Percentiles rank a stretch among this genome's conserved stretches.
These are phyloP conservation scores for Dioscorea zingiberensis DNA, from an alignment of 106 monocot genomes.

Conservation along the genomic window DNA sequence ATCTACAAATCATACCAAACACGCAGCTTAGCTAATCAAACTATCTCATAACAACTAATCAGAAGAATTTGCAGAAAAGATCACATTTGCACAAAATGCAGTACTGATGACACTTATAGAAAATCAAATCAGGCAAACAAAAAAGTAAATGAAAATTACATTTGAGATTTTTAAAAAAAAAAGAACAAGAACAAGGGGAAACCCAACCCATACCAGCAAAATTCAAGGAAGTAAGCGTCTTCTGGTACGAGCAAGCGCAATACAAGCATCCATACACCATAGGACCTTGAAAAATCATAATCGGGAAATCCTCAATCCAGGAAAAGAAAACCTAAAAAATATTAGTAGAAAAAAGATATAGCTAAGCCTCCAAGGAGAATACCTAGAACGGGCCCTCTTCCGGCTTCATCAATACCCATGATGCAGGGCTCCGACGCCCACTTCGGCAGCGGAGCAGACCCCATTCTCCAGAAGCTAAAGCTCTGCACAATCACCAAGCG, in stretches of 20 bases:
- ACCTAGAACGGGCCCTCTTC: constrained; percentile 96
- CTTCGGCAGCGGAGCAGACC: constrained; percentile 27
- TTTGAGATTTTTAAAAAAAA: no score
- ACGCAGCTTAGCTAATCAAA: no score
- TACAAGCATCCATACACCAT: constrained; percentile 99
- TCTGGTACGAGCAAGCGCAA: constrained; percentile 67
- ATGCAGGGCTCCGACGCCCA: constrained; percentile 90
- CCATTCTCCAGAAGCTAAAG: constrained; percentile 11
- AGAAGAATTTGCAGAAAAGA: no score
- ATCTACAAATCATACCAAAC: no score
- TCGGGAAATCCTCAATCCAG: neutral
- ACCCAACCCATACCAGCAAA: constrained; percentile 60
- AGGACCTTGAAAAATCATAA: constrained; percentile 46
- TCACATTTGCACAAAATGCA: no score
- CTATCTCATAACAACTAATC: no score
- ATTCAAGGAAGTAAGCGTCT: constrained; percentile 60
- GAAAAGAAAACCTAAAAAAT: neutral
- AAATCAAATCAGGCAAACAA: no score
- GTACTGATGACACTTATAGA: no score
- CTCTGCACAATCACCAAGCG: no score
- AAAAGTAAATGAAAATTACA: no score
- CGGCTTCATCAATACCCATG: constrained; percentile 99
- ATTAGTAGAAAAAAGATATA: neutral
- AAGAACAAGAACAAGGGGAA: no score
- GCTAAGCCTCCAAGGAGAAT: neutral